Conservation (phyloP, 768 basidiomycete genomes). For the Chlorophyllum brunneum region DNA sequence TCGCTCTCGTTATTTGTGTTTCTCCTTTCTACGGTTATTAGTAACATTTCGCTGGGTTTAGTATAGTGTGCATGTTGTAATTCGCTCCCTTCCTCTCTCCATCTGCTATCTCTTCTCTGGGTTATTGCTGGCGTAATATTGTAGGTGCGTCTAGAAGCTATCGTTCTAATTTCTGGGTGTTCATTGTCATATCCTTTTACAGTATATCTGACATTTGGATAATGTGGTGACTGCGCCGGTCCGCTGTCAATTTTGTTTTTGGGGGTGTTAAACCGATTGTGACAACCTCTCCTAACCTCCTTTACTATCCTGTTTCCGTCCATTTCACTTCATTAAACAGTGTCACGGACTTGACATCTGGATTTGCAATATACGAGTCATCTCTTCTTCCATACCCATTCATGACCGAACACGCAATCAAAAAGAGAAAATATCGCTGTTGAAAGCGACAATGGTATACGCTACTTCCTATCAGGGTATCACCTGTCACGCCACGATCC, state of each 20-base stretch:
- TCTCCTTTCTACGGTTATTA: conserved; percentile 2
- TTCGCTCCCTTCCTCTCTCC: background rate
- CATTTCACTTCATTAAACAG: too few species aligned
- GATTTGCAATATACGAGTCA: too few species aligned
- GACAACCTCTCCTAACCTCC: too few species aligned
- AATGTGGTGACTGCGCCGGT: too few species aligned
- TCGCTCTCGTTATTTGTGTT: background rate
- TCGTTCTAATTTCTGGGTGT: background rate
- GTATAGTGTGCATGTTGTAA: conserved; percentile 6
- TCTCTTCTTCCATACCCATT: too few species aligned
- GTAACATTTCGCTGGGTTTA: conserved; percentile 3
- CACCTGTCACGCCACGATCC: conserved; percentile 12
- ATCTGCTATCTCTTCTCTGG: background rate
- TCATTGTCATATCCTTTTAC: background rate
- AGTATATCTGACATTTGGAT: conserved; percentile 1
- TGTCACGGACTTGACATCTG: too few species aligned
- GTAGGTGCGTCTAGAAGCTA: conserved; percentile 5
- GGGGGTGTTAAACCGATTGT: too few species aligned
- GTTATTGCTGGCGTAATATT: background rate
- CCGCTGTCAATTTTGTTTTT: too few species aligned
- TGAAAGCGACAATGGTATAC: conserved; percentile 10
- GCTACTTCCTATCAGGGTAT: conserved; percentile 7
- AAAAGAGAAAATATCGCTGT: too few species aligned
- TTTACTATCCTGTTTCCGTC: too few species aligned
- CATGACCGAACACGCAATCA: too few species aligned